Evolutionary conservation across 345 rosid genomes (phyloP).

Genomic region (Gynandropsis gynandra): DNA sequence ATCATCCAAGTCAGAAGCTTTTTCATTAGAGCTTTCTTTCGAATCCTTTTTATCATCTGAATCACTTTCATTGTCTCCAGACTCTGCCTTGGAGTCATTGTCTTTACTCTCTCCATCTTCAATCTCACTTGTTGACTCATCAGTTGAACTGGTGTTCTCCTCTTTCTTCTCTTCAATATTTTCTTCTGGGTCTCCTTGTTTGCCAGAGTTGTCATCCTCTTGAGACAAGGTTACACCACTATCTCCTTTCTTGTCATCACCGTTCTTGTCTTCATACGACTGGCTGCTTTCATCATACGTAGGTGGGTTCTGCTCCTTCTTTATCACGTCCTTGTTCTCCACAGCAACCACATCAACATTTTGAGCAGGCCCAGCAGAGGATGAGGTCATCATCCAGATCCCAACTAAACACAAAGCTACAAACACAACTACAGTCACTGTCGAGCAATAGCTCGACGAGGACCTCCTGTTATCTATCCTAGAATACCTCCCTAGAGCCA

Average conservation of each 20-base stretch:
- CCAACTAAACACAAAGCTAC: constrained; percentile 93
- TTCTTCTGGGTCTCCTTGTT: constrained; percentile 37
- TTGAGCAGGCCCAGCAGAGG: constrained; percentile 58
- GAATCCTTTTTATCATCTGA: constrained; percentile 37
- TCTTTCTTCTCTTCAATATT: constrained; percentile 29
- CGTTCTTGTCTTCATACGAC: constrained; percentile 53
- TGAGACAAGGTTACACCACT: constrained; percentile 20
- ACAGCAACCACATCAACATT: constrained; percentile 46
- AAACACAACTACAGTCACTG: constrained; percentile 66
- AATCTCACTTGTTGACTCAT: constrained; percentile 25
- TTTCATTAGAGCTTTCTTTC: constrained; percentile 34
- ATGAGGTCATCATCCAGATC: constrained; percentile 93
- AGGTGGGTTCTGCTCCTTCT: constrained; percentile 34
- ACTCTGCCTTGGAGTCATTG: constrained; percentile 29
- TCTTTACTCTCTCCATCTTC: constrained; percentile 29
- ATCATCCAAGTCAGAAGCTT: constrained; percentile 32
- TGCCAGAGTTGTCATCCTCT: constrained; percentile 25
- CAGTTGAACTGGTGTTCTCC: constrained; percentile 31
- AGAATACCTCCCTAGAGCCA: constrained; percentile 71
- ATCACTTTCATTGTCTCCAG: constrained; percentile 32
- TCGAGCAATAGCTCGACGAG: constrained; percentile 66
- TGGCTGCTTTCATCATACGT: constrained; percentile 26
- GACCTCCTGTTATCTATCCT: constrained; percentile 66
- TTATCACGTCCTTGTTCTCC: constrained; percentile 51
- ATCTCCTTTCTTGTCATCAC: constrained; percentile 61